phyloP scores from a whole-genome alignment of 352 stramenopile genomes.

The Pelagophyceae sp. region DNA sequence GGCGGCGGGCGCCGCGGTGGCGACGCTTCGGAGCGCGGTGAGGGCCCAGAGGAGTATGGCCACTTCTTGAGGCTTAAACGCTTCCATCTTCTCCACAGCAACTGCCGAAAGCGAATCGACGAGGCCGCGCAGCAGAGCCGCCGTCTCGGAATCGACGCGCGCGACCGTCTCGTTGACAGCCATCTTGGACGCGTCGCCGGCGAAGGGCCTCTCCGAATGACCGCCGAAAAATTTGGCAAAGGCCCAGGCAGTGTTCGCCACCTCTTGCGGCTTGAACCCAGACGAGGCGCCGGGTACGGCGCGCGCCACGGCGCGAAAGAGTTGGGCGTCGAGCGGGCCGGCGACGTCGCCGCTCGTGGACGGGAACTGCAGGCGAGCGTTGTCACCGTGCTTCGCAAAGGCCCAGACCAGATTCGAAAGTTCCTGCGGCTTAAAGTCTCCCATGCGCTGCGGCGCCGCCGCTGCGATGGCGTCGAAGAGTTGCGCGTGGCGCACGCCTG shows the following conservation, averaged over 20 bases:
- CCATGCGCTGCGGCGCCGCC: not conserved
- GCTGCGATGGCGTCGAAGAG: not conserved
- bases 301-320: slow-evolving; percentile 28
- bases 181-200: too few relatives aligned
- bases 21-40: too few relatives aligned
- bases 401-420: not conserved
- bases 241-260: slow-evolving; percentile 27
- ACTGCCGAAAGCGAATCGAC: too few relatives aligned
- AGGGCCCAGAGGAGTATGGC: not conserved
- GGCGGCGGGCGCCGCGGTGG: too few relatives aligned
- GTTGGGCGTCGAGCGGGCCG: not conserved
- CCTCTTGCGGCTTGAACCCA: slow-evolving; percentile 25
- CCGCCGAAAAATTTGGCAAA: too few relatives aligned
- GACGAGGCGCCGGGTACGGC: slow-evolving; percentile 23
- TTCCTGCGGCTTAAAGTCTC: not conserved
- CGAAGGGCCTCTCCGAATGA: too few relatives aligned
- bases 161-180: too few relatives aligned
- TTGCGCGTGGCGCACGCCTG: not conserved
- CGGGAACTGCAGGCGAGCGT: not conserved
- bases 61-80: not conserved
- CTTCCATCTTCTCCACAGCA: too few relatives aligned
- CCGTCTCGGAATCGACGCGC: too few relatives aligned
- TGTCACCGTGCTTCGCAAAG: not conserved
- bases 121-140: not conserved
- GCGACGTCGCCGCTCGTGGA: not conserved